phyloP scores from a whole-genome alignment of 495 filamentous ascomycete species.

The Cenococcum geophilum region DNA sequence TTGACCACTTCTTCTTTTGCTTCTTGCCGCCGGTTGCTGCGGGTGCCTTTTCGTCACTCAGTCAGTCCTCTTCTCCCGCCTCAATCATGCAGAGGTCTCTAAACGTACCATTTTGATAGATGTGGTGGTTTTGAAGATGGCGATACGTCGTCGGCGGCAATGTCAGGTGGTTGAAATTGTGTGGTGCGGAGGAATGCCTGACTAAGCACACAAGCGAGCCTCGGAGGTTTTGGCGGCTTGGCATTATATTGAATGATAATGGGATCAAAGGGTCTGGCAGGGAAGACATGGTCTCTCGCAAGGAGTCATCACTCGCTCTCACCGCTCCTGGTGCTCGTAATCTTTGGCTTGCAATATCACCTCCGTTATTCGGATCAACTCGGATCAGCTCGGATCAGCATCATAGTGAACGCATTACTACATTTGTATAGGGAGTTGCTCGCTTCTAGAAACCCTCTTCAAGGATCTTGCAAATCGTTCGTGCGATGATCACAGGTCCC shows the following conservation, averaged over 20 bases:
- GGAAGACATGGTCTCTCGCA: neutral
- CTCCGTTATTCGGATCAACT: too few species aligned
- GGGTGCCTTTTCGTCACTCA: constrained; percentile 25
- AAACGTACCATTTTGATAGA: constrained; percentile 29
- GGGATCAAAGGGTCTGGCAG: neutral
- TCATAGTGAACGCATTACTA: too few species aligned
- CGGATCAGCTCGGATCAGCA: too few species aligned
- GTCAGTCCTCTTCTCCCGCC: constrained; percentile 7
- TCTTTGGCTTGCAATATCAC: too few species aligned
- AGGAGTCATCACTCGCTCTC: neutral
- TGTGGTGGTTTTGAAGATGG: constrained; percentile 27
- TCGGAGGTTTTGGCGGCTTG: neutral
- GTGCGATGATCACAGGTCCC: too few species aligned
- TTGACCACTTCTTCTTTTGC: constrained; percentile 99
- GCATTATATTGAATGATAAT: neutral
- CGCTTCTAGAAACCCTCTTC: too few species aligned
- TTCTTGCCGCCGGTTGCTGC: constrained; percentile 81
- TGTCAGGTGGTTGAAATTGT: constrained; percentile 3
- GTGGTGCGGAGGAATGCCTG: neutral
- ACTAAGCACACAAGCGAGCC: neutral
- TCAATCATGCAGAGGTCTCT: neutral
- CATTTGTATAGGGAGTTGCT: too few species aligned
- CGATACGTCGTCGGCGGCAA: neutral
- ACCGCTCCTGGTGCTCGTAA: neutral
- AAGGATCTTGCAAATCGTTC: too few species aligned